Percentiles rank a stretch among this genome's conserved stretches.
phyloP scores from a whole-genome alignment of 1,139 yeast species.

The Zygosaccharomyces sapae region DNA sequence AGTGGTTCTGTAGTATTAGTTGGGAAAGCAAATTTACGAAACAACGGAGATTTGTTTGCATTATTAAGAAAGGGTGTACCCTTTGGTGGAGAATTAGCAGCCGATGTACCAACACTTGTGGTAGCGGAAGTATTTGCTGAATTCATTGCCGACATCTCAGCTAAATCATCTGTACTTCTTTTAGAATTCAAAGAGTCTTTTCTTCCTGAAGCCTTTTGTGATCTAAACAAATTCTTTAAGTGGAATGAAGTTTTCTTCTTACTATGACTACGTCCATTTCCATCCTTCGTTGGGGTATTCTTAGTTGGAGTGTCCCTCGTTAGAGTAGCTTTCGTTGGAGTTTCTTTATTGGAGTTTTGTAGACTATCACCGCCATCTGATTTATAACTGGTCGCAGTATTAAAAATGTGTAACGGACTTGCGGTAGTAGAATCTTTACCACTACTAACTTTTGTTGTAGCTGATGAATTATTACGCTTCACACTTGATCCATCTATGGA shows the following conservation, averaged over 20 bases:
- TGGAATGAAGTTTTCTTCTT: slow-evolving; percentile 32
- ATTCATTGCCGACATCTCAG: background rate
- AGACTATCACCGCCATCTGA: slow-evolving; percentile 2
- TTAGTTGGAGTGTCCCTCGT: slow-evolving; percentile 11
- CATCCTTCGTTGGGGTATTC: slow-evolving; percentile 17
- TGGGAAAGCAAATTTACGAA: slow-evolving; percentile 13
- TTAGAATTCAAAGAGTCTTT: slow-evolving; percentile 4
- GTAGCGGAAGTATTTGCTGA: background rate
- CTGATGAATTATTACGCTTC: slow-evolving; percentile 15
- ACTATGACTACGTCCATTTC: background rate
- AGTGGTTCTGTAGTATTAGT: slow-evolving; percentile 10
- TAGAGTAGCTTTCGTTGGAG: slow-evolving; percentile 5
- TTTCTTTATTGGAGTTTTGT: background rate
- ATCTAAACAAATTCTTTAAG: slow-evolving; percentile 32
- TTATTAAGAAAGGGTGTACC: background rate
- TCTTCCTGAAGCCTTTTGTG: slow-evolving; percentile 24
- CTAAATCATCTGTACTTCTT: slow-evolving; percentile 9
- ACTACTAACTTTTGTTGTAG: slow-evolving; percentile 4
- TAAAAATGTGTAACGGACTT: background rate
- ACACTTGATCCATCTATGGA: slow-evolving; percentile 13
- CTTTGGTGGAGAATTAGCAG: slow-evolving; percentile 10
- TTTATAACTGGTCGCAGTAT: slow-evolving; percentile 3
- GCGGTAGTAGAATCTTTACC: slow-evolving; percentile 5
- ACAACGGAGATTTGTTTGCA: slow-evolving; percentile 1
- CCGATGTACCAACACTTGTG: slow-evolving; percentile 6